Percentiles rank a stretch among this genome's conserved stretches.
These are phyloP conservation scores for Heterobasidion annosum DNA, from an alignment of 1,284 basidiomycete species.

Conservation along the genomic window DNA sequence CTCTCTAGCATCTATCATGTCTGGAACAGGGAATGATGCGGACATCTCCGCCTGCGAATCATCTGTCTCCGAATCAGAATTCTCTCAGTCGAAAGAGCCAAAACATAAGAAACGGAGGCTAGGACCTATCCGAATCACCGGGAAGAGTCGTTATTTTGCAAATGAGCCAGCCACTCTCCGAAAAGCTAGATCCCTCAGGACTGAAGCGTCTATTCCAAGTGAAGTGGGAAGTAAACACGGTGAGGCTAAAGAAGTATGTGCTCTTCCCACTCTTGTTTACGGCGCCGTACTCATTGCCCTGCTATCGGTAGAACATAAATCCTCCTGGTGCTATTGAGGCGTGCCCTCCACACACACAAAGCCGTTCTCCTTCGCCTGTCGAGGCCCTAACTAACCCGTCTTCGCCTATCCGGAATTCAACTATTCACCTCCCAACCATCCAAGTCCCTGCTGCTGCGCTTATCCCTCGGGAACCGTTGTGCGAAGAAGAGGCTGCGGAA, in stretches of 20 bases:
- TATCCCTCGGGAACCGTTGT: not conserved
- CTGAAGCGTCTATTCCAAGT: not conserved
- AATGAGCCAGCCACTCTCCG: not conserved
- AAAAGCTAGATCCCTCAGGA: slow-evolving; percentile 1
- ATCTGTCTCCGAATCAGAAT: not conserved
- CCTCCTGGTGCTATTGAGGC: not conserved
- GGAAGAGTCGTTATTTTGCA: not conserved
- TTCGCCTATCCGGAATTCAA: not conserved
- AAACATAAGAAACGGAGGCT: not conserved
- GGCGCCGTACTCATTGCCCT: not conserved
- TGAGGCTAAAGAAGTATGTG: not conserved
- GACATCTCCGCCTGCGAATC: not conserved
- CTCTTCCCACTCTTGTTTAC: not conserved
- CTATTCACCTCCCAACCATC: not conserved
- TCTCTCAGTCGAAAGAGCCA: not conserved
- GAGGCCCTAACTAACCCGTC: no score
- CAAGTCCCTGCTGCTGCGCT: not conserved
- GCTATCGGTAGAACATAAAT: not conserved
- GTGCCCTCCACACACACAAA: not conserved
- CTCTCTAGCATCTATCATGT: no score
- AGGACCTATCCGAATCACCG: not conserved
- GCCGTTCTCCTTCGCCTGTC: not conserved
- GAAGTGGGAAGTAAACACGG: no score
- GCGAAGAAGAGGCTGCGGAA: slow-evolving; percentile 2
- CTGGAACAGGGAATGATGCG: not conserved